Base-by-base conservation (phyloP, 1,284 basidiomycete genomes). In the Ceratobasidium sp. region DNA sequence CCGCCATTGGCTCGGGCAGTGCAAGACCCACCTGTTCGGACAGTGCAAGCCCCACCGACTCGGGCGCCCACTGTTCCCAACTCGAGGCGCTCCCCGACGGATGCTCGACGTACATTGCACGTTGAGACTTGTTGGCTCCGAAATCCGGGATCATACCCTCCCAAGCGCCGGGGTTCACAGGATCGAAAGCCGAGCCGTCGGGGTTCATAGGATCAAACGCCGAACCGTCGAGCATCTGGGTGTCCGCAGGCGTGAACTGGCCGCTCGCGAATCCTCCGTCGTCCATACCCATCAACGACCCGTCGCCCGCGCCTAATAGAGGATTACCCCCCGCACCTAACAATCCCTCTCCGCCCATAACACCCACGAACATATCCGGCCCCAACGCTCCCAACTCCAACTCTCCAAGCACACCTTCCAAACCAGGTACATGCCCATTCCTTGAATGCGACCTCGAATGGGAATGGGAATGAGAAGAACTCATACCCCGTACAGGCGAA, bases 21-120 rank as follows among this genome's bases (percentile, higher is more conserved):
- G 33, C 33, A 33, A 33, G 33, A 1, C 33, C 33, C 33, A 33
- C 33, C 33, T 33, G 33, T 1, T 33, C 33, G 4, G 33, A 33
- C 33, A 33, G 33, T 4, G 33, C 33, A 33, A 33, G 33, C 33
- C 33, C 33, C 2, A 33, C 33, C 33, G 33, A 33, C 33, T 33
- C 33, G 33, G 33, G 4, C 1, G 33, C 33, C 33, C 33, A 33
- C 33, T 58, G 44, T 49, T 58, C 56, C 40, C 42, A 66, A 18
- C 23, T 40, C 61, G 53, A 56, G 9, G 53, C 6, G 7, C 28
- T 12, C 18, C 12, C 40, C 26, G 66, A 13, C 26, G 73, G 73
- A 33, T 77, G 76, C 42, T 77, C 66, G 33, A 77, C 76, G 39
- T 69, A 70, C 55, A 69, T 77, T 40, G 66, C 76, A 42, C 39